Evolutionary conservation across 495 filamentous ascomycete genomes (phyloP).

Genomic region (Tricharina praecox): DNA sequence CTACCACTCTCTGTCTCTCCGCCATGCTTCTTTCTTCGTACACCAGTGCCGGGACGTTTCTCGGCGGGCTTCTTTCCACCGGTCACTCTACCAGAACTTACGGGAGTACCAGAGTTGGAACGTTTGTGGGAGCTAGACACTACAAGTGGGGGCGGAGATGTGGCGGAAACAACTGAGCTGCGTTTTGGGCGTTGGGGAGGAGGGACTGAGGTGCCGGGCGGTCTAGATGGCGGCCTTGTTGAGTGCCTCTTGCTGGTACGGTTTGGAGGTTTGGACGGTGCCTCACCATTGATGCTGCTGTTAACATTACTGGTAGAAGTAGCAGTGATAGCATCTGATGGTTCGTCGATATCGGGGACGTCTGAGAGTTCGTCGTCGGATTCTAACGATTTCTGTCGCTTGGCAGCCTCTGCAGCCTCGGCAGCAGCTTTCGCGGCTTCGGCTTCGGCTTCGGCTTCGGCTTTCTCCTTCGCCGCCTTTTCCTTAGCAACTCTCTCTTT

Average conservation of each 20-base stretch:
- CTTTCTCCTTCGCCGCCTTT: slow-evolving; percentile 14
- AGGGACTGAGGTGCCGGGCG: background rate
- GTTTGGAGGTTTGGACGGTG: background rate
- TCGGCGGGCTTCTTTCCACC: slow-evolving; percentile 5
- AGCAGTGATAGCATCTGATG: background rate
- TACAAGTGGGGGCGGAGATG: slow-evolving; percentile 5
- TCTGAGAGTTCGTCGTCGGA: slow-evolving; percentile 26
- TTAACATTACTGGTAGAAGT: background rate
- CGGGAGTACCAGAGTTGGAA: too few relatives aligned
- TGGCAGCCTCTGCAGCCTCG: slow-evolving; percentile 34
- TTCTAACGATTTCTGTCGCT: slow-evolving; percentile 14
- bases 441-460: slow-evolving; percentile 24
- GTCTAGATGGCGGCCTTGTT: background rate
- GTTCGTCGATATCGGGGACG: background rate
- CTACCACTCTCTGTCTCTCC: slow-evolving; percentile 34
- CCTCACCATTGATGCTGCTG: background rate
- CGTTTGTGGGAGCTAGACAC: too few relatives aligned
- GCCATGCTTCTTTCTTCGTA: slow-evolving; percentile 22
- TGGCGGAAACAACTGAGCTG: slow-evolving; percentile 6
- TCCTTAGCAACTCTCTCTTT: slow-evolving; percentile 17
- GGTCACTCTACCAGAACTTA: slow-evolving; percentile 18
- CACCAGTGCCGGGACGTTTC: slow-evolving; percentile 1
- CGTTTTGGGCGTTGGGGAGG: slow-evolving; percentile 19
- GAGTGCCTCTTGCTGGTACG: background rate
- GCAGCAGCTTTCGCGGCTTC: slow-evolving; percentile 33